Base-by-base conservation (phyloP, 2,329 filamentous ascomycete genomes). In the Colletotrichum sp. region DNA sequence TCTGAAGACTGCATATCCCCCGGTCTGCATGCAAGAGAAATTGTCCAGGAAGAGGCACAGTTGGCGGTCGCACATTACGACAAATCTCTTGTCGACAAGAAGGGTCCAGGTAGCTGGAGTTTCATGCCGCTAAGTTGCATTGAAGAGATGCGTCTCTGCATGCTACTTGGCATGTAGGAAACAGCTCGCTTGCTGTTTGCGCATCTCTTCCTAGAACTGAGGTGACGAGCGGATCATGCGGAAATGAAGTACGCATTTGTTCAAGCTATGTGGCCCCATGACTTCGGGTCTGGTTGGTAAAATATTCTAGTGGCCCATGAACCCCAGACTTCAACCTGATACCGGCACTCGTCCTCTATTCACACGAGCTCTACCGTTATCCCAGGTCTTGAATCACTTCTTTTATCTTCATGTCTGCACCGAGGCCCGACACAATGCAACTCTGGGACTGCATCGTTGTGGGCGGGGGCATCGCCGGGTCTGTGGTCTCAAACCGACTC, bases 391-490 rank as follows among this genome's bases (percentile, higher is more conserved):
- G 0, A 3, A n/a, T 32, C 26, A 8, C 6, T 18, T 3, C 6
- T 0, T 0, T n/a, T 9, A 7, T 5, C 28, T 34, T 16, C 2
- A 34, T 61, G 58, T 13, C 18, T 30, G 28, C 28, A 24, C 30
- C 30, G 0, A 0, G 2, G 8, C 8, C 30, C 28, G 5, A 60
- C 5, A 15, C 7, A 3, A 66, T 66, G 61, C 26, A 65, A 32
- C 1, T 56, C 55, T 80, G 79, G 79, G 83, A 86, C 71, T 83
- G 82, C 62, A 84, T 87, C 16, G 78, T 87, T n/a, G 80, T 85
- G 8, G 84, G 84, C 4, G 84, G 82, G 5, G 84, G 84, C 12
- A 80, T 85, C 2, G 79, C 81, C 4, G 84, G 84, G 26, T 81
- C 82, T 8, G 83, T 85, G 16, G 71, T 84, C 5, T 82, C 84